Evolutionary conservation across 495 filamentous ascomycete species (phyloP).

Genomic region (Penicillium goetzii): DNA sequence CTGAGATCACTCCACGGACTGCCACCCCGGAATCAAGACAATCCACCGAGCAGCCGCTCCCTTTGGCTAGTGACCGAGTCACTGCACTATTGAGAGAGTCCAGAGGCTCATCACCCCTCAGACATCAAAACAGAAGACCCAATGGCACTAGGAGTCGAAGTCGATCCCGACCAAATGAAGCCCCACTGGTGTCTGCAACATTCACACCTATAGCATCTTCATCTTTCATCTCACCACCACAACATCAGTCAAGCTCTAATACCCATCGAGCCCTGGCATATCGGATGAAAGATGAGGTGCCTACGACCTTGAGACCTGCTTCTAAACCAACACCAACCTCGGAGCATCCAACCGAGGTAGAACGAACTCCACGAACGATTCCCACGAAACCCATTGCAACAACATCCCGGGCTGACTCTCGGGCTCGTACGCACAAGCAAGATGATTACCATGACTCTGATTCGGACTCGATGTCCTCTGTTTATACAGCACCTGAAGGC

Average conservation of each 20-base stretch:
- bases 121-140: neutral
- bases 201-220: slow-evolving; percentile 3
- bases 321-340: neutral
- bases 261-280: neutral
- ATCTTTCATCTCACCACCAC: slow-evolving; percentile 1
- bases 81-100: neutral
- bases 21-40: neutral
- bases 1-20: neutral
- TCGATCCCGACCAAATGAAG: neutral
- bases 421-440: neutral
- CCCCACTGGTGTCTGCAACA: slow-evolving; percentile 2
- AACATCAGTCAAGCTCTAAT: neutral
- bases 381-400: neutral
- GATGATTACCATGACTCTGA: slow-evolving; percentile 14
- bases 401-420: neutral
- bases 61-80: slow-evolving; percentile 1
- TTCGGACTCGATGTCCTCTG: slow-evolving; percentile 25
- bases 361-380: slow-evolving; percentile 8
- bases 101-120: neutral
- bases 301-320: neutral
- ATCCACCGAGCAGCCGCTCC: neutral
- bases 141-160: neutral
- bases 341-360: neutral
- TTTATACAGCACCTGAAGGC: slow-evolving; percentile 32
- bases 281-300: neutral